A percentile compares a stretch with the other conserved stretches of the same genome.
Conservation (phyloP, 2,329 filamentous ascomycete genomes). For the Cadophora sp. region DNA sequence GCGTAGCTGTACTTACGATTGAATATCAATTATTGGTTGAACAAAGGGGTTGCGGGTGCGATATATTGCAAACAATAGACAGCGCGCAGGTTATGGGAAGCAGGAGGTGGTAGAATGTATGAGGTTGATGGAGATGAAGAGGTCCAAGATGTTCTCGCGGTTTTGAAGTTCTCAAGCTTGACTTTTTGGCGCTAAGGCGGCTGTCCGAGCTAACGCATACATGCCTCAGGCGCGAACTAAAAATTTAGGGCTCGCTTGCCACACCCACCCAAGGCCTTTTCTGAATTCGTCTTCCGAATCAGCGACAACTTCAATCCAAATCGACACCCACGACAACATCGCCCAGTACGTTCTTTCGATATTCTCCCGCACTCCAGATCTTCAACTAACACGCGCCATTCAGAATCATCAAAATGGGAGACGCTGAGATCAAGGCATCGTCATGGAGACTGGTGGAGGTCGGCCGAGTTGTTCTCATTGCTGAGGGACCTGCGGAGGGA, state of each 20-base stretch:
- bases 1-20: slow-evolving; percentile 21
- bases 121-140: neutral
- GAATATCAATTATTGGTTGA: neutral
- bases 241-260: slow-evolving; percentile 36
- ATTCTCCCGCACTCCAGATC: slow-evolving; percentile 35
- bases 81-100: neutral
- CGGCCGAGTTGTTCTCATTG: slow-evolving; percentile 94
- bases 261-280: slow-evolving; percentile 28
- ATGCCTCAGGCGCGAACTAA: slow-evolving; percentile 24
- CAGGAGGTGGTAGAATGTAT: neutral
- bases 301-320: slow-evolving; percentile 33
- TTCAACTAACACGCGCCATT: slow-evolving; percentile 35
- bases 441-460: slow-evolving; percentile 98
- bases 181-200: slow-evolving; percentile 5
- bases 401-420: slow-evolving; percentile 77
- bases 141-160: slow-evolving; percentile 22
- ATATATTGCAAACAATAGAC: too few species aligned
- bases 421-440: slow-evolving; percentile 81
- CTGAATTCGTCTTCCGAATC: slow-evolving; percentile 27
- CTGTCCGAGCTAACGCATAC: slow-evolving; percentile 27
- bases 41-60: too few species aligned
- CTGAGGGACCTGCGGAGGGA: slow-evolving; percentile 79
- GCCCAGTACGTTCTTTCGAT: slow-evolving; percentile 42
- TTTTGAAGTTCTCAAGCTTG: slow-evolving; percentile 25
- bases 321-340: slow-evolving; percentile 42